A percentile compares a stretch with the other conserved stretches of the same genome.
phyloP scores from a whole-genome alignment of 2,329 filamentous ascomycete genomes.

The Penicillium digitatum region DNA sequence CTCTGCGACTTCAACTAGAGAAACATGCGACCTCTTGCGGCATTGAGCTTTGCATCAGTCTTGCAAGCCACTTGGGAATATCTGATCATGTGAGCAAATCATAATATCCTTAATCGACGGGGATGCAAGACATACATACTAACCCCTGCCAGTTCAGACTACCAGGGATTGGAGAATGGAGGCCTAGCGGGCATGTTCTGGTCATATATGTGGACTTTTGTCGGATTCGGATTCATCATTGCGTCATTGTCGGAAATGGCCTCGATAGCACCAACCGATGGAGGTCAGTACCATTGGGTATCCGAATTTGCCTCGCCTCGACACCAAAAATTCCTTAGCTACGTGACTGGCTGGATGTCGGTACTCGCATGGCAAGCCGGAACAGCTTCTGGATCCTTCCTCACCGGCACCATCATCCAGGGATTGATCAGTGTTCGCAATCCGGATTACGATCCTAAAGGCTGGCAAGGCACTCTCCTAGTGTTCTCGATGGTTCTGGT shows the following conservation, averaged over 20 bases:
- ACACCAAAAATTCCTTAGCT: slow-evolving; percentile 53
- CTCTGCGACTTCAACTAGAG: slow-evolving; percentile 19
- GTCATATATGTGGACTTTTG: slow-evolving; percentile 48
- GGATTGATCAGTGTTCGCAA: slow-evolving; percentile 32
- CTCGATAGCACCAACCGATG: slow-evolving; percentile 51
- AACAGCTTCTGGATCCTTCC: slow-evolving; percentile 43
- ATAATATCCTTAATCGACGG: background rate
- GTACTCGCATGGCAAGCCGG: slow-evolving; percentile 51
- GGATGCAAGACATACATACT: background rate
- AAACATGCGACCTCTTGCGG: slow-evolving; percentile 32
- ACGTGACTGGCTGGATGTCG: slow-evolving; percentile 51
- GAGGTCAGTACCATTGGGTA: slow-evolving; percentile 47
- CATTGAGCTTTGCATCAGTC: slow-evolving; percentile 35
- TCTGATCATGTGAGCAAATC: slow-evolving; percentile 27
- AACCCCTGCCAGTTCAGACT: slow-evolving; percentile 17
- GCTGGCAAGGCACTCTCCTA: slow-evolving; percentile 46
- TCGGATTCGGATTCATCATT: slow-evolving; percentile 64
- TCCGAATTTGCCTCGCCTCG: slow-evolving; percentile 43
- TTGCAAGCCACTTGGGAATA: slow-evolving; percentile 39
- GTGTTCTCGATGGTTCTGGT: slow-evolving; percentile 48
- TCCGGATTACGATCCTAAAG: slow-evolving; percentile 22
- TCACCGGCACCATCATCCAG: slow-evolving; percentile 35
- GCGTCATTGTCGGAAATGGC: slow-evolving; percentile 61
- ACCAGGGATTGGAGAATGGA: slow-evolving; percentile 25
- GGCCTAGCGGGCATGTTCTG: slow-evolving; percentile 29